Base-by-base conservation (phyloP, 2,329 filamentous ascomycete genomes). In the Sporothrix mexicana region DNA sequence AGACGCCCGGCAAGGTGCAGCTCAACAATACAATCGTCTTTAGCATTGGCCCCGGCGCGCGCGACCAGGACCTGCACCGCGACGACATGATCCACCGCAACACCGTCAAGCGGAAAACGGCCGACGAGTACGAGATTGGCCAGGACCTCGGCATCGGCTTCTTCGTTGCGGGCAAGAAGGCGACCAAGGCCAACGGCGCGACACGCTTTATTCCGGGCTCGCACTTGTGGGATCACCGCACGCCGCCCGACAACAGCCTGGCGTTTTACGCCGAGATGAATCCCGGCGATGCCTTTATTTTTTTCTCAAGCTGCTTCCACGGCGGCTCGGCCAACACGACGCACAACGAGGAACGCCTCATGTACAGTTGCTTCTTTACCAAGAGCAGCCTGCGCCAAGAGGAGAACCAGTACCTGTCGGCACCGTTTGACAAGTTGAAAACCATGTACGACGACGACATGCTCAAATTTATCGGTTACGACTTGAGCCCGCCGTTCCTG, bases 131-230 rank as follows among this genome's bases (percentile, higher is more conserved):
- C 64, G 43, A 51, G 10, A 51, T 77, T 3, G 77, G 77, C 62
- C 75, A 76, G 0, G 79, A 79, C 68, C 71, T 74, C 12, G 77
- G 75, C 6, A 76, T 79, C 41, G 78, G 80, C 49, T 78, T 81
- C 43, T 82, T 82, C 70, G 78, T 82, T 8, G 81, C 79, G 0
- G 81, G 76, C 7, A 80, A 78, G 67, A 55, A 69, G 69, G 74
- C 71, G 3, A 81, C 80, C 0, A 74, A 73, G 5, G 67, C 75
- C 17, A 82, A 82, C 72, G 81, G 81, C 1, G 81, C 80, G 17
- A 83, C 81, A 4, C 75, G 79, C 5, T 78, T 82, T 72, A 78
- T 83, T 45, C 81, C 81, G 1, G 79, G 81, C 0, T 78, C 75
- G n/a, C 81, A 83, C 69, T 77, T 83, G 0, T 80, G 79, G 79